Percentiles rank a stretch among this genome's conserved stretches.
phyloP scores from a whole-genome alignment of 495 filamentous ascomycete genomes.

The Trichocladium uniseriatum region DNA sequence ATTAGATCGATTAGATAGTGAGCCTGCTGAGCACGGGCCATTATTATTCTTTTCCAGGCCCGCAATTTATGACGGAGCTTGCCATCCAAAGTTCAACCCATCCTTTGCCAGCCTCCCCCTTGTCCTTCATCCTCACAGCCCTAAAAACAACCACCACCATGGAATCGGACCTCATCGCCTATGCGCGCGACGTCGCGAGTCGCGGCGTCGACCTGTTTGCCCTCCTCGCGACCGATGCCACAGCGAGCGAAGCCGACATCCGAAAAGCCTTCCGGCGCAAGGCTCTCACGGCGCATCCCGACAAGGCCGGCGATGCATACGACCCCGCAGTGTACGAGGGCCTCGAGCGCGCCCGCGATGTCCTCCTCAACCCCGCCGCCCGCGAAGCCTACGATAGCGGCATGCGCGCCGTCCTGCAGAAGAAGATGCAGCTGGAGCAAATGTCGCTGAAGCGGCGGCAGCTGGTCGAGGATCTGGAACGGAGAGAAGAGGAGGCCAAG shows the following conservation, averaged over 20 bases:
- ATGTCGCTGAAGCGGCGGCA: constrained; percentile 25
- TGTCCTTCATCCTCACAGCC: not conserved
- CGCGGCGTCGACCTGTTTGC: constrained; percentile 36
- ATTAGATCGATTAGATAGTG: no score
- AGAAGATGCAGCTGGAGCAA: constrained; percentile 21
- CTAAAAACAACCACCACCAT: constrained; percentile 3
- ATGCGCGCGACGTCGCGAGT: constrained; percentile 34
- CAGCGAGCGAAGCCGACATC: constrained; percentile 34
- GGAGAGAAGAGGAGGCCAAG: constrained; percentile 26
- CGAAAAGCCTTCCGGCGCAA: constrained; percentile 38
- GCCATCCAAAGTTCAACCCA: not conserved
- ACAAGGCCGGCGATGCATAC: constrained; percentile 39
- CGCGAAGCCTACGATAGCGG: constrained; percentile 35
- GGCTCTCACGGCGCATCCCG: constrained; percentile 42
- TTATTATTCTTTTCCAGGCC: no score
- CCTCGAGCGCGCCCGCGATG: constrained; percentile 39
- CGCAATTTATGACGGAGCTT: no score
- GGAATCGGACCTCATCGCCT: constrained; percentile 30
- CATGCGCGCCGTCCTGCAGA: constrained; percentile 32
- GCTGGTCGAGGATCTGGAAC: constrained; percentile 33
- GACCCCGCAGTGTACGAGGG: constrained; percentile 38
- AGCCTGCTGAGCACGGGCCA: no score
- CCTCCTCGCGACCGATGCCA: constrained; percentile 34
- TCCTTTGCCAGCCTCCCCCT: not conserved
- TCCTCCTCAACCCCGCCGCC: constrained; percentile 30